Evolutionary conservation across 1,284 basidiomycete species (phyloP).

Genomic region (Mycena citricolor): DNA sequence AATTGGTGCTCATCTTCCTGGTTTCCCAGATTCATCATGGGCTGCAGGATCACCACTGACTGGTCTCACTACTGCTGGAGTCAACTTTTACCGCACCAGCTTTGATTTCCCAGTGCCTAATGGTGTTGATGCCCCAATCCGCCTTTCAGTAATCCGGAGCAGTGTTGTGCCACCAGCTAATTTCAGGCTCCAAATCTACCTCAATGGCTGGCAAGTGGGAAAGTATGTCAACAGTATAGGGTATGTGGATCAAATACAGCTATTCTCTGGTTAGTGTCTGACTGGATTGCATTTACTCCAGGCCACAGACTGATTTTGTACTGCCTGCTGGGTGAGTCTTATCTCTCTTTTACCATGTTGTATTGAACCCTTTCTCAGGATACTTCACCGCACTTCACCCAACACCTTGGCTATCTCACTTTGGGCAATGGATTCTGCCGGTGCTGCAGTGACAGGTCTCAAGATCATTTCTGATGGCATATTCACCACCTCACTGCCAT

Average conservation of each 20-base stretch:
- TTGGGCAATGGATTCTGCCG: constrained; percentile 44
- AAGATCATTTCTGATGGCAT: constrained; percentile 42
- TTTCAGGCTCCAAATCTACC: constrained; percentile 49
- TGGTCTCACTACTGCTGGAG: constrained; percentile 41
- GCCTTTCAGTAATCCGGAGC: constrained; percentile 44
- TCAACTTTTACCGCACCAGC: constrained; percentile 53
- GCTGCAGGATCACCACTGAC: constrained; percentile 34
- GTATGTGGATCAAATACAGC: constrained; percentile 26
- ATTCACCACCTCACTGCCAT: constrained; percentile 37
- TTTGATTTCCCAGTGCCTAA: constrained; percentile 40
- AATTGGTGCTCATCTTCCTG: constrained; percentile 52
- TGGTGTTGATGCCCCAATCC: constrained; percentile 44
- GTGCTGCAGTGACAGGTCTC: constrained; percentile 42
- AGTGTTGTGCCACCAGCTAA: constrained; percentile 36
- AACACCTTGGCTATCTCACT: constrained; percentile 48
- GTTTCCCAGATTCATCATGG: constrained; percentile 47
- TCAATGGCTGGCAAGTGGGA: constrained; percentile 55
- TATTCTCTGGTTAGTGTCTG: constrained; percentile 1
- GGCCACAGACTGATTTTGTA: constrained; percentile 49
- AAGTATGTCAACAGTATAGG: constrained; percentile 53
- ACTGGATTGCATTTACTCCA: constrained; percentile 19
- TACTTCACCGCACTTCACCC: constrained; percentile 38
- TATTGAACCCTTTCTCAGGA: constrained; percentile 27
- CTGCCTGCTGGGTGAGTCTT: constrained; percentile 43
- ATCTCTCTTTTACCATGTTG: neutral